Evolutionary conservation across 2,329 filamentous ascomycete genomes (phyloP), one percentile per base, ranked within the genome.

Genomic region (Huntiella savannae): DNA sequence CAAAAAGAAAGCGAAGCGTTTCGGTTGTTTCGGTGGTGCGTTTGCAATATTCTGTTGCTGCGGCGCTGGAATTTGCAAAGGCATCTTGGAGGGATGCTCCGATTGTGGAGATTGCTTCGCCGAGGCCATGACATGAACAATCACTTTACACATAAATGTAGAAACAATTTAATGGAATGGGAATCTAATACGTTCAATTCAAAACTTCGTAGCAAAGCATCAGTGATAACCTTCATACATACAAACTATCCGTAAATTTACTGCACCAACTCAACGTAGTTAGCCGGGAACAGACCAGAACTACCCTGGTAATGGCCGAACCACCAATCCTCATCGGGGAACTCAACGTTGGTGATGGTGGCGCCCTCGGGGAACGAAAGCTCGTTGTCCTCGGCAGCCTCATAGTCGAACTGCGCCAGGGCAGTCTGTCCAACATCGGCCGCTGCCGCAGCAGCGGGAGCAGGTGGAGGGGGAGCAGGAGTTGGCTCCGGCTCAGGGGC

Each of bases 261-360:
- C 43, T 50, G 48, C 13, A 33, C 62, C 46, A 79, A 62, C 59
- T 77, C 64, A 52, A 81, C 77, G 54, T 81, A 81, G 59, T 81
- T 80, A 57, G 77, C 71, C 10, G 77, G 77, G 74, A 98, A 98
- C 40, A 98, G 70, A 51, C 91, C 91, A 28, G 73, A 73, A 49
- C 79, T 73, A 43, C 86, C 86, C 19, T 77, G 70, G 61, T 81
- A 92, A 56, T 82, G 77, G 49, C 91, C 91, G 55, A 88, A 82
- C 91, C 91, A 98, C 91, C 91, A 98, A 59, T 98, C 91, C 53
- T 96, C 88, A 56, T 96, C 91, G 2, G 91, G 91, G 63, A 96
- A 96, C 66, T 95, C 84, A 53, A 98, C 67, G 57, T 81, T 73
- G 22, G 73, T 81, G 55, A 98, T 80, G 52, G 69, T 85, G 35